Evolutionary conservation across 2,329 filamentous ascomycete genomes (phyloP), one percentile per base, ranked within the genome.

Genomic region (Coniella lustricola): DNA sequence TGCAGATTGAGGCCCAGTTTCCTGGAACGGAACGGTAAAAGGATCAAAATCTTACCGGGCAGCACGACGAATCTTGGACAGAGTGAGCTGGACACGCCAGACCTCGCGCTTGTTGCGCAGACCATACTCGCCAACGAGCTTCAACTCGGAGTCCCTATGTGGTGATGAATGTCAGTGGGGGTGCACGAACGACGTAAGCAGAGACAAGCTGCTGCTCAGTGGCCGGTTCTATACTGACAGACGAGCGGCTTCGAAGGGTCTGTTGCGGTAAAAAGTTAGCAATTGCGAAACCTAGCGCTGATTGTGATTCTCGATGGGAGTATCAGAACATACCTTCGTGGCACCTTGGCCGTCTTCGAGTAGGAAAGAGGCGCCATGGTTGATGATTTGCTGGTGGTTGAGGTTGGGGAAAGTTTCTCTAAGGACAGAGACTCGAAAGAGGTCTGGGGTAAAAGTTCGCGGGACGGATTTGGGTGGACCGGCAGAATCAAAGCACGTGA

Each of bases 1-100:
- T n/a, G n/a, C n/a, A n/a, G n/a, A n/a, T n/a, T n/a, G n/a, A n/a
- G n/a, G n/a, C n/a, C n/a, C n/a, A n/a, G n/a, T n/a, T n/a, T n/a
- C n/a, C n/a, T n/a, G n/a, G n/a, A n/a, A n/a, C n/a, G n/a, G n/a
- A n/a, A n/a, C n/a, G n/a, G n/a, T n/a, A n/a, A n/a, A 20, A n/a
- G 34, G 34, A 18, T n/a, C n/a, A 9, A 17, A 22, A n/a, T 18
- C 10, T 9, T 87, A 96, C 91, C 93, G 93, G 73, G 93, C 93
- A 85, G 93, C 93, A 95, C 93, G 93, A 90, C 93, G 93, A 69
- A 98, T 98, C 86, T 97, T 97, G 80, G 93, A 97, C 70, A 98
- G 86, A 69, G 91, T 96, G 75, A 98, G 86, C 83, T 89, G 85
- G 77, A 98, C 93, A 77, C 93, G 90, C 93, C 93, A 98, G 71